Base-by-base conservation (phyloP, 1,284 basidiomycete genomes). In the Heterobasidion occidentale region DNA sequence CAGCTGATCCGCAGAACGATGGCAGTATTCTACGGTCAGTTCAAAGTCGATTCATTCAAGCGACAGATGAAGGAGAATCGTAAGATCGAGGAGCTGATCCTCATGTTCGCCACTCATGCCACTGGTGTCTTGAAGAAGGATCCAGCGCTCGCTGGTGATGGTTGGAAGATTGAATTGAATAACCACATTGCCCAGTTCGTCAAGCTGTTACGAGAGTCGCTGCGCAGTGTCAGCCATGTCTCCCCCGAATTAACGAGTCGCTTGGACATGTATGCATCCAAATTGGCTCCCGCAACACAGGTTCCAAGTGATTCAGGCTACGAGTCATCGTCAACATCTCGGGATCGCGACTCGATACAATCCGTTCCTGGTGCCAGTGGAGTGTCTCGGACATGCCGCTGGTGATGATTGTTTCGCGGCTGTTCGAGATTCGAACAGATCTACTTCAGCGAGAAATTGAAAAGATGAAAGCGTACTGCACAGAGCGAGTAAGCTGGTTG, bases 31-130 rank as follows among this genome's bases (percentile, higher is more conserved):
- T 97, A 94, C 69, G 88, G 88, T 6, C 89, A 90, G 61, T 91
- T 92, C 70, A 87, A 88, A 66, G 86, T 92, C 58, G 87, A 91
- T 52, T 79, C 76, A 36, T 95, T 95, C 74, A 84, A 90, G 60
- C 80, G 84, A 46, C 91, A 94, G 65, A 88, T 98, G 82, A 93
- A 94, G 69, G 94, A 98, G 70, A 95, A 94, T 65, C 81, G 97
- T 51, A 97, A 96, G 74, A 90, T 98, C 54, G 97, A 99, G 71
- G 94, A 98, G 62, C 84, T 99, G 58, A 96, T 99, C 60, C 79
- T 99, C 53, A 89, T 91, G 78, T 98, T 98, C 66, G 94, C 95
- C 14, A 92, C 94, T 2, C 86, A 93, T 48, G 90, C 94, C 4
- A 93, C 91, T 1, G 80, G 82, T 20, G 83, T 91, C 7, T 77